Percentiles rank a stretch among this genome's conserved stretches.
Conservation (phyloP, 176 grass and related monocot genomes). For the Zoysia pacifica region DNA sequence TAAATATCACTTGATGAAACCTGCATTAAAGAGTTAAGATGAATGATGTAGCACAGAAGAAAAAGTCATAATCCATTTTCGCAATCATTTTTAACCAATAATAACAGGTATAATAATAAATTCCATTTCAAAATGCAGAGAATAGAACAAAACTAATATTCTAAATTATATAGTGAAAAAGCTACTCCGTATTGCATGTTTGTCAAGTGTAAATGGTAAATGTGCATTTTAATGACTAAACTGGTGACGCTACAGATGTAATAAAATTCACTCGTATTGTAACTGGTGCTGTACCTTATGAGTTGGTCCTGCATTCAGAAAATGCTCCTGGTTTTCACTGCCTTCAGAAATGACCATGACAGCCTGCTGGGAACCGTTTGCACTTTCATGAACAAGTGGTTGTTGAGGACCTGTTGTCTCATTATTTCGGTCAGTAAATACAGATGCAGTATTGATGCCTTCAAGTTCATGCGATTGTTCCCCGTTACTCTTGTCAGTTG, state of each 20-base stretch:
- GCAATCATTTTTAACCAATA: constrained; percentile 1
- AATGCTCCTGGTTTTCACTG: constrained; percentile 43
- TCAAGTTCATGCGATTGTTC: constrained; percentile 28
- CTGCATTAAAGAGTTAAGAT: constrained; percentile 41
- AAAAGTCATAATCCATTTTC: background rate
- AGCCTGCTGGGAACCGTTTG: constrained; percentile 31
- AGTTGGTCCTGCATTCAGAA: constrained; percentile 35
- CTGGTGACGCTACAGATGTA: background rate
- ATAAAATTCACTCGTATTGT: background rate
- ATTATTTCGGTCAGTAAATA: constrained; percentile 1
- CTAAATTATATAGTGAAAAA: constrained; percentile 4
- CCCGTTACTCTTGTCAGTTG: constrained; percentile 12
- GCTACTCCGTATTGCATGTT: background rate
- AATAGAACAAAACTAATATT: constrained; percentile 8
- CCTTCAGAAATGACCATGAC: constrained; percentile 27
- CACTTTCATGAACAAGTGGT: constrained; percentile 30
- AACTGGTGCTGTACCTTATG: constrained; percentile 49
- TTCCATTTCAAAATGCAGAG: background rate
- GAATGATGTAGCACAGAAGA: constrained; percentile 11
- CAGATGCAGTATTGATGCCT: constrained; percentile 15
- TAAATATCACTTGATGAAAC: constrained; percentile 28
- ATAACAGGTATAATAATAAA: background rate
- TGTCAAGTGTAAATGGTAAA: background rate
- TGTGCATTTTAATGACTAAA: background rate
- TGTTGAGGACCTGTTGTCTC: constrained; percentile 30